Conservation (phyloP, 2,329 filamentous ascomycete genomes). For the Arthroderma uncinatum region DNA sequence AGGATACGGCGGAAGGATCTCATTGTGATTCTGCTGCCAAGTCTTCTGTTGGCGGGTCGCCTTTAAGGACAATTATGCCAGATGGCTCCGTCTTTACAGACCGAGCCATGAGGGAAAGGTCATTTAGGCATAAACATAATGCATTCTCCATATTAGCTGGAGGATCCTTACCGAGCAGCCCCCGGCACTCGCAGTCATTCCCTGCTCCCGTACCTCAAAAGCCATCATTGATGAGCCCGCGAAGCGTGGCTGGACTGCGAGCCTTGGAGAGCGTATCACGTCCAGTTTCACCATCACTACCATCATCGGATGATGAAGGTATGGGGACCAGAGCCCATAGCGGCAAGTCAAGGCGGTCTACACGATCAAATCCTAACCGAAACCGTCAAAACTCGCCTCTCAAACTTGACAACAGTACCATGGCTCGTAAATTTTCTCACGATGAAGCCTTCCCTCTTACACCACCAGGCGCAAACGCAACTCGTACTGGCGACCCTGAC, state of each 20-base stretch:
- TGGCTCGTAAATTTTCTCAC: background rate
- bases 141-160: background rate
- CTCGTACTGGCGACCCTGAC: constrained; percentile 1
- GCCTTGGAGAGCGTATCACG: constrained; percentile 9
- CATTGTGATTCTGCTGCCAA: background rate
- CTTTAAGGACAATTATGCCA: background rate
- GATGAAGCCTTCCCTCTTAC: background rate
- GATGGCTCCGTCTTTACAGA: constrained; percentile 1
- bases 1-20: background rate
- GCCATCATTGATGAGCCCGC: constrained; percentile 4
- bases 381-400: background rate
- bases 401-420: background rate
- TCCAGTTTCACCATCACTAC: constrained; percentile 26
- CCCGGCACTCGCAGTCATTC: constrained; percentile 2
- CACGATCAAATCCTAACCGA: background rate
- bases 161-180: constrained; percentile 3
- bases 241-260: constrained; percentile 4
- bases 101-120: background rate
- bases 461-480: background rate
- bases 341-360: constrained; percentile 3
- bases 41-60: background rate
- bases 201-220: background rate
- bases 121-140: constrained; percentile 1
- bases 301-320: constrained; percentile 34
- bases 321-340: constrained; percentile 14